Base-by-base conservation (phyloP, 2,329 filamentous ascomycete species). In the Aspergillus amoenus region DNA sequence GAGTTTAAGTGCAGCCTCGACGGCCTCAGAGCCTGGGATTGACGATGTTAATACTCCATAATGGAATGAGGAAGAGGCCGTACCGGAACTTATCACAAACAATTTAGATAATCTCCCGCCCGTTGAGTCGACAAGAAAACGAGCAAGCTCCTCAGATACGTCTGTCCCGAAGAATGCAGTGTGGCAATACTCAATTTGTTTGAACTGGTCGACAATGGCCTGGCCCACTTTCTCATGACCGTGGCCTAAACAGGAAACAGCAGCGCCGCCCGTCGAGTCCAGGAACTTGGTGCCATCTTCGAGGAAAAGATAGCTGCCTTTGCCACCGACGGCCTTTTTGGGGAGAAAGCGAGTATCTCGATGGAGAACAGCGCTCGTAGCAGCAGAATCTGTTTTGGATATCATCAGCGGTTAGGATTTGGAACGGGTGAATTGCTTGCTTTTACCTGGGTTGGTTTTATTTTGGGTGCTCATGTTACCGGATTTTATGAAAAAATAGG, bases 251-350 rank as follows among this genome's bases (percentile, higher is more conserved):
- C 86, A 88, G 9, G 85, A 81, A 3, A 92, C 89, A 21, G 87
- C 88, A 3, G 90, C 88, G 18, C 90, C 90, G 27, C 87, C 84
- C 18, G 87, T 89, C 1, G 85, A 87, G 70, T 94, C 90, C 13
- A 92, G 81, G 43, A 94, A 82, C 34, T 75, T 77, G 22, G 81
- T 79, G 1, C 86, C 87, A 66, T 80, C 78, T 62, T 76, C 75
- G 1, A 85, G 74, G 34, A 76, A 72, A n/a, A 86, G 71, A 58
- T 80, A 82, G 61, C 79, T 77, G 11, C 81, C 82, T 55, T 77
- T 70, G 5, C 78, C 83, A 0, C 75, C 78, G 9, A 77, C 68
- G 4, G 82, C 82, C 48, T 71, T 75, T 50, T 75, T 70, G n/a
- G 83, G 79, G 18, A 75, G 59, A 30, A 75, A 64, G 53, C 77